Evolutionary conservation across 345 rosid genomes (phyloP).

Genomic region (Clarkia xantiana): DNA sequence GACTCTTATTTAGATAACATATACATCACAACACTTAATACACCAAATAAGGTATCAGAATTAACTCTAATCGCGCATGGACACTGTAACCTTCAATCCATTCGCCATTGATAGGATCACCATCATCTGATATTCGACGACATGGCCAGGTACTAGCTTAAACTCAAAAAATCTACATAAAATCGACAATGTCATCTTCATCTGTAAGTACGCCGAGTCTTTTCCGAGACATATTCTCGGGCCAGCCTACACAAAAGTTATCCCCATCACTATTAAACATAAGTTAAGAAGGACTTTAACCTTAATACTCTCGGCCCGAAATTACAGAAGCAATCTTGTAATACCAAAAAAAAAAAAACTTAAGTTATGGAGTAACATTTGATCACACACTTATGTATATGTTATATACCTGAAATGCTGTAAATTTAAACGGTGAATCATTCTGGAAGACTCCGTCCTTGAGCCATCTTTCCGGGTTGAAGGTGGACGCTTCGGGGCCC

Average conservation of each 20-base stretch:
- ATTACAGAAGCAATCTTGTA: no score
- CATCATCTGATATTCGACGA: constrained; percentile 86
- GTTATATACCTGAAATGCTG: constrained; percentile 73
- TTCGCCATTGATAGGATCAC: constrained; percentile 74
- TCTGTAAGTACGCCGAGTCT: constrained; percentile 94
- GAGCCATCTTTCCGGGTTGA: constrained; percentile 91
- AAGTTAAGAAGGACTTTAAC: no score
- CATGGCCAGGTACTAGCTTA: constrained; percentile 57
- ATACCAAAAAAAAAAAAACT: no score
- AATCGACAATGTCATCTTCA: constrained; percentile 83
- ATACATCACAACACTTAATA: no score
- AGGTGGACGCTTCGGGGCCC: constrained; percentile 75
- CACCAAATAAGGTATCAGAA: no score
- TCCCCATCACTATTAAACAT: no score
- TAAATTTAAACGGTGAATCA: constrained; percentile 90
- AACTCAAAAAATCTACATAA: constrained; percentile 68
- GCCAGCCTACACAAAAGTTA: constrained; percentile 40
- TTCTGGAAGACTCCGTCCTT: constrained; percentile 77
- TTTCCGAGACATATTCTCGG: constrained; percentile 91
- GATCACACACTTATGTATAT: no score
- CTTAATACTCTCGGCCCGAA: no score
- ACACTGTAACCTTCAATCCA: constrained; percentile 49
- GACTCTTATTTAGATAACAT: no score
- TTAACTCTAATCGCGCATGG: constrained; percentile 22
- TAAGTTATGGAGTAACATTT: no score